Base-by-base conservation (phyloP, 75 land plant species). In the Pinus tabuliformis region DNA sequence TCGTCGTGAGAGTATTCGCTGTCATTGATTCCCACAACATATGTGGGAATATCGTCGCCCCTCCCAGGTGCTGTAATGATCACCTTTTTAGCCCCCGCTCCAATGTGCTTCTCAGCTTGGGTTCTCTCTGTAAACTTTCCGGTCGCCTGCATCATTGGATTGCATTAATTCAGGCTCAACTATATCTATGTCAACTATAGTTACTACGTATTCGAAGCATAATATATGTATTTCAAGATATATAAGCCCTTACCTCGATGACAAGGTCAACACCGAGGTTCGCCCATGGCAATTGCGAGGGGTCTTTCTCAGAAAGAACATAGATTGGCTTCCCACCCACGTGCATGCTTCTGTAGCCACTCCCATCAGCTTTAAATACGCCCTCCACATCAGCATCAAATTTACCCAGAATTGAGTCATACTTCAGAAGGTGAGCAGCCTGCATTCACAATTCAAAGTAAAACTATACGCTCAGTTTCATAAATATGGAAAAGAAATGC, bases 21-120 rank as follows among this genome's bases (percentile, higher is more conserved):
- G 62, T 91, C 90, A 76, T 93, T 93, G 9, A 93, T 92, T 30
- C 96, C 96, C 70, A 91, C 80, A 18, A 93, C 96, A 75, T 89
- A 93, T 16, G 92, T 93, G 15, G 96, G 96, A 58, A 91, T 91
- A 58, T 88, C 95, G 20, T 94, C 91, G 14, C 96, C 96, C 75
- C 89, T 93, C 7, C 90, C 90, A 18, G 96, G 96, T 18, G 96
- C 96, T 56, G 96, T 91, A 82, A 93, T 93, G 59, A 93, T 78
- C 45, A 93, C 96, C 78, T 93, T 93, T 89, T 86, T 93, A 0
- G 96, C 96, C 56, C 96, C 96, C 4, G 94, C 96, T 76, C 87
- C 87, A 26, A 93, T 82, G 80, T 93, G 96, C 70, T 89, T 89
- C 13, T 92, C 92, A 72, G 96, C 96, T 14, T 91, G 90, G 5